phyloP scores from a whole-genome alignment of 371 early-diverging fungal species.

The Mortierella polycephala region DNA sequence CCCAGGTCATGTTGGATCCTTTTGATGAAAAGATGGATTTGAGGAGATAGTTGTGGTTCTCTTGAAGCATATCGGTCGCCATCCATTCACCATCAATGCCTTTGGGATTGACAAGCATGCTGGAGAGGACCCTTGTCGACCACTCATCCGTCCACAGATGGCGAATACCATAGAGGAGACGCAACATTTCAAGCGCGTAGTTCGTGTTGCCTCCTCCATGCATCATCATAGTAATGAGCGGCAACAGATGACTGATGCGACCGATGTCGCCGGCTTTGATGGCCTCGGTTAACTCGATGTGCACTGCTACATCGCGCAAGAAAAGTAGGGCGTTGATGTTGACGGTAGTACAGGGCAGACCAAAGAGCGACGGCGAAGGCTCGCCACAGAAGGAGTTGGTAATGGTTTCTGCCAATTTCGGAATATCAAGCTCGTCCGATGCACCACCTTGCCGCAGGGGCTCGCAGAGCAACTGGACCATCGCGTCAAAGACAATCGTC shows the following conservation, averaged over 20 bases:
- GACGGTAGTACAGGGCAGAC: conserved; percentile 6
- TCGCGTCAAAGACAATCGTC: conserved; percentile 13
- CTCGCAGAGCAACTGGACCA: conserved; percentile 9
- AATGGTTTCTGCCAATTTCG: conserved; percentile 3
- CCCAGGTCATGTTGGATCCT: conserved; percentile 21
- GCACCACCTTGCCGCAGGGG: conserved; percentile 4
- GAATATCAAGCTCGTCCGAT: conserved; percentile 10
- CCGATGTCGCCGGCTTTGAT: conserved; percentile 20
- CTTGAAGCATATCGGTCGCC: conserved; percentile 22
- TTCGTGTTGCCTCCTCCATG: conserved; percentile 21
- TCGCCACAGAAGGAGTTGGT: conserved; percentile 5
- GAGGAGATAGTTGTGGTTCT: conserved; percentile 20
- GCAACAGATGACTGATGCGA: conserved; percentile 10
- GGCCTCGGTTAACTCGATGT: conserved; percentile 19
- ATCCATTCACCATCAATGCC: conserved; percentile 15
- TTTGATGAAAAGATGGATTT: conserved; percentile 26
- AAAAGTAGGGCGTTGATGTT: conserved; percentile 15
- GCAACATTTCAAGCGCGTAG: conserved; percentile 18
- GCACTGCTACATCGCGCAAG: conserved; percentile 12
- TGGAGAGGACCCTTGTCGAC: conserved; percentile 8
- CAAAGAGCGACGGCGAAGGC: conserved; percentile 11
- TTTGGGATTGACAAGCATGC: conserved; percentile 22
- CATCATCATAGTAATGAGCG: conserved; percentile 23
- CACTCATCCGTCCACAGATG: conserved; percentile 16
- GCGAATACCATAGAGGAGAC: conserved; percentile 18